phyloP scores from a whole-genome alignment of 345 rosid species.

The Boechera retrofracta region DNA sequence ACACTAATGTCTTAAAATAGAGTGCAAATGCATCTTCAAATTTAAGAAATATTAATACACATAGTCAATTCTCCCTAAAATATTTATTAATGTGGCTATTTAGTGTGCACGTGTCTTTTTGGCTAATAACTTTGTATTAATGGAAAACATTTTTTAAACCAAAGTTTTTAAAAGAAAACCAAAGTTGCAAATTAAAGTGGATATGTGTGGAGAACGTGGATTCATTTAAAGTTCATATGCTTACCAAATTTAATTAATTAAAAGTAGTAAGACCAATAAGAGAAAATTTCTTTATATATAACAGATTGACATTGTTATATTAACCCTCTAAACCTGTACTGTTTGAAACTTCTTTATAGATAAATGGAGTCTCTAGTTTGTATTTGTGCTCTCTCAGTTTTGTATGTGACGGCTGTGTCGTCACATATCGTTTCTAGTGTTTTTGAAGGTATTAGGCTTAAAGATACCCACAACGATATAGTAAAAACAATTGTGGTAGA shows the following conservation, averaged over 20 bases:
- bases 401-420: not conserved
- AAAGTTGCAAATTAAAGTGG: not conserved
- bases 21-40: not conserved
- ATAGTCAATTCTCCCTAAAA: not conserved
- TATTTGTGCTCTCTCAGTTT: slow-evolving; percentile 8
- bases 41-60: not conserved
- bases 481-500: slow-evolving; percentile 42
- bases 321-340: not conserved
- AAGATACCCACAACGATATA: not conserved
- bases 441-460: not conserved
- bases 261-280: not conserved
- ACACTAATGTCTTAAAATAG: not conserved
- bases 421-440: not conserved
- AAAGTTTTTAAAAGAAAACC: too few species aligned
- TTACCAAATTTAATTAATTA: not conserved
- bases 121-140: not conserved
- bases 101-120: not conserved
- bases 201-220: not conserved
- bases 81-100: not conserved
- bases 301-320: not conserved
- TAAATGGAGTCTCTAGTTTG: slow-evolving; percentile 1
- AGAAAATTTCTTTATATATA: not conserved
- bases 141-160: not conserved
- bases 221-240: too few species aligned
- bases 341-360: not conserved